Conservation (phyloP, 2,329 filamentous ascomycete species). For the Huntiella bhutanensis region DNA sequence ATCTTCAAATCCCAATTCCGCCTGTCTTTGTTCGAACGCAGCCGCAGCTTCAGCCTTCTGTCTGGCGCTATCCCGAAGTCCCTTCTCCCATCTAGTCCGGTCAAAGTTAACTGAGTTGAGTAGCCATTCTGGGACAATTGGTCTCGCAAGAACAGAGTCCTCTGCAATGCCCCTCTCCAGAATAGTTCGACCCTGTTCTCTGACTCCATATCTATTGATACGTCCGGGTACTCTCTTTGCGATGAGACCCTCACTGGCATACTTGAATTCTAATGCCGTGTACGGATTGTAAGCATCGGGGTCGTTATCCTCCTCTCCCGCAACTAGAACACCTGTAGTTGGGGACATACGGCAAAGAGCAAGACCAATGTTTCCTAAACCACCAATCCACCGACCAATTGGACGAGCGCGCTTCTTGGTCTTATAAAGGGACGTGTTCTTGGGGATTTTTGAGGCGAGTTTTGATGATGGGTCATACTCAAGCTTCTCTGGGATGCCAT, state of each 20-base stretch:
- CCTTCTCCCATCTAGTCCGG: too few relatives aligned
- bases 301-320: constrained; percentile 37
- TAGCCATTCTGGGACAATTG: constrained; percentile 69
- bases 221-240: not conserved
- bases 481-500: constrained; percentile 22
- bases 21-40: too few relatives aligned
- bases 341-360: constrained; percentile 73
- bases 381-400: constrained; percentile 61
- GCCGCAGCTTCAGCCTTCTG: too few relatives aligned
- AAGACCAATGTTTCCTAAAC: constrained; percentile 71
- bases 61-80: too few relatives aligned
- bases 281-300: constrained; percentile 41
- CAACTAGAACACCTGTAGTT: constrained; percentile 66
- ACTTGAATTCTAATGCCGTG: constrained; percentile 36
- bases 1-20: too few relatives aligned
- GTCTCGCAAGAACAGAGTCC: constrained; percentile 38
- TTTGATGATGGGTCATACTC: constrained; percentile 25
- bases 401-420: constrained; percentile 36
- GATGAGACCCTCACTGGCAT: not conserved
- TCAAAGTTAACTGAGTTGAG: too few relatives aligned
- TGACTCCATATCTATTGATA: not conserved
- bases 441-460: constrained; percentile 22
- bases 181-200: constrained; percentile 10
- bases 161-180: constrained; percentile 15
- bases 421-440: constrained; percentile 30